Evolutionary conservation across 2,329 filamentous ascomycete genomes (phyloP), one percentile per base, ranked within the genome.

Genomic region (Penicillium sclerotigenum): DNA sequence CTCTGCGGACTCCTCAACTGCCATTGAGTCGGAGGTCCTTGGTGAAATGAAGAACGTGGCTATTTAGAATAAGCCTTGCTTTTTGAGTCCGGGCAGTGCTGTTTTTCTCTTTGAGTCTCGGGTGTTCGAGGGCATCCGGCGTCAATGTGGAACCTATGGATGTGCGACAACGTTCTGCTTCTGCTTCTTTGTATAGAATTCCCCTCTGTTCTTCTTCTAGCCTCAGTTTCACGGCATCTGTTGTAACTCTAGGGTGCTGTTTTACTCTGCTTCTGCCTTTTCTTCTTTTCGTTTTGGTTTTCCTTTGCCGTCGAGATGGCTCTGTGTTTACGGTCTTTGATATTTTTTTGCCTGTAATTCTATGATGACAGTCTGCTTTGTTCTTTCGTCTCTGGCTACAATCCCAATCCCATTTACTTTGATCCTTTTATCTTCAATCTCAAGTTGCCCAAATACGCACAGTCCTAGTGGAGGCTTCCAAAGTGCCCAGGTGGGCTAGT

Each of bases 31-130:
- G 34, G 75, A 71, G 62, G 75, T 70, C 57, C 69, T 76, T 54
- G 75, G 73, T 47, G 76, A 77, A 62, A 79, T 79, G 77, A 79
- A 78, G 66, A 79, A 73, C 58, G 74, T 79, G 61, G 70, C 74
- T 36, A 78, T 78, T 54, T 78, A 73, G 64, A 60, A 54, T 75
- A 69, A 60, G 43, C 40, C 56, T 54, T 47, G 46, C 47, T 59
- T 55, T 38, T 46, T 53, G 48, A 36, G 59, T 34, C 52, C 57
- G 56, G 58, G 36, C 50, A 29, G 47, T 56, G 43, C 46, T 24
- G 54, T 56, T 54, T 48, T 57, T 55, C 50, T 51, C 29, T n/a
- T n/a, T n/a, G 20, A 34, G 28, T 51, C 48, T 51, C 7, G 11
- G 29, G 18, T 49, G 56, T 48, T 56, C 40, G 56, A 59, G 62